Percentiles rank a stretch among this genome's conserved stretches.
Evolutionary conservation across 2,329 filamentous ascomycete genomes (phyloP).

Genomic region (Scedosporium aurantiacum): DNA sequence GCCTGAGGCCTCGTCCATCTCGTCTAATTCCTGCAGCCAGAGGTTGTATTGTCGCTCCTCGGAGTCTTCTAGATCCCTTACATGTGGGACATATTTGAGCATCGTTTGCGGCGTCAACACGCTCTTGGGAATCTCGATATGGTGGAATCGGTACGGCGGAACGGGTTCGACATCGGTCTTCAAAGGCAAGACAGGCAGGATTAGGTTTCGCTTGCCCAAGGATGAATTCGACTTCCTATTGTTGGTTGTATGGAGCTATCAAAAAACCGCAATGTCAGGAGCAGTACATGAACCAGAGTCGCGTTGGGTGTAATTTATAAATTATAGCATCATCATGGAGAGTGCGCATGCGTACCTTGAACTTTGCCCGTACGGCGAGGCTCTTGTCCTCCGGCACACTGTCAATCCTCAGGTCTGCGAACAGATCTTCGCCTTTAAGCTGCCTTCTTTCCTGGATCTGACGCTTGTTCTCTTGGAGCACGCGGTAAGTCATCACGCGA

Average conservation of each 20-base stretch:
- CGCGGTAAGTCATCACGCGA: conserved; percentile 13
- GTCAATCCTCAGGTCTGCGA: conserved; percentile 30
- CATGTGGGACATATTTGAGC: conserved; percentile 48
- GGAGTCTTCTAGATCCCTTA: conserved; percentile 44
- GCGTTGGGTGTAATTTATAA: not conserved
- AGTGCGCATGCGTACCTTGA: conserved; percentile 30
- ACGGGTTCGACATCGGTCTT: conserved; percentile 40
- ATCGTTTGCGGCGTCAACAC: conserved; percentile 49
- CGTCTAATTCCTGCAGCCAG: conserved; percentile 47
- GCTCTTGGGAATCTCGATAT: conserved; percentile 48
- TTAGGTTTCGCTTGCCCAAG: conserved; percentile 25
- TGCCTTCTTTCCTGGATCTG: conserved; percentile 18
- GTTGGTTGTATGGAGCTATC: conserved; percentile 30
- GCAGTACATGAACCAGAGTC: not conserved
- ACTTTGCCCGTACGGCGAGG: conserved; percentile 36
- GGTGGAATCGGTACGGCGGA: conserved; percentile 48
- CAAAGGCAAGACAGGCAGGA: conserved; percentile 27
- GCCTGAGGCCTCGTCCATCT: conserved; percentile 45
- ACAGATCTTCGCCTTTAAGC: conserved; percentile 33
- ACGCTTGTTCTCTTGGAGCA: not conserved
- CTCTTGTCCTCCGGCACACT: conserved; percentile 23
- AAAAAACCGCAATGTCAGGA: not conserved
- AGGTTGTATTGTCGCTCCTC: conserved; percentile 43
- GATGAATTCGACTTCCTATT: conserved; percentile 28
- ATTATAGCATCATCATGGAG: not conserved